Evolutionary conservation across 108 stramenopile genomes (phyloP), one percentile per base, ranked within the genome.

Genomic region (Nitzschia sp.): DNA sequence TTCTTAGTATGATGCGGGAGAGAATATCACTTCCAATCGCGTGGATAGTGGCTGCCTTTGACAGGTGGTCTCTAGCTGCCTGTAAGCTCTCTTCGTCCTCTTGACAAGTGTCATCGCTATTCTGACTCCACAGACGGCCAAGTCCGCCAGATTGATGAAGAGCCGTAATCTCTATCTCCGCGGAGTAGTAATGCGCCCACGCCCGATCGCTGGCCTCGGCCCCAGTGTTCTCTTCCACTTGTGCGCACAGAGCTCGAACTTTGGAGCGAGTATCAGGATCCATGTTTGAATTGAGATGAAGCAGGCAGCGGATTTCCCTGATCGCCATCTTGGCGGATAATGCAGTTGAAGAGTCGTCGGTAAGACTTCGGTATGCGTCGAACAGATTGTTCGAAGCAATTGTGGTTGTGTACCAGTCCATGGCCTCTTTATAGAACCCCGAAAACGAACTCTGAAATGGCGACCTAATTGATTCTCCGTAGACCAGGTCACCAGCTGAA

Each of bases 1-100:
- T 80, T 57, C 91, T 76, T 53, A 89, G 56, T n/a, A 89, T 50
- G 28, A 79, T 77, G 31, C 86, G 77, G 9, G 75, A 67, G 9
- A 88, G 58, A 38, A 77, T 53, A 25, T 80, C 72, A 45, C 83
- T 76, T 9, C 64, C 70, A 45, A 64, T 31, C 26, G 41, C 46
- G 31, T 16, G 22, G 13, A 76, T 36, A 25, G 52, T 13, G 11
- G 58, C 35, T 70, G 64, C 53, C 2, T 26, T 55, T 5, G 31
- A 45, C 1, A 72, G 23, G 28, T 67, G 61, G 33, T 63, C 19
- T 52, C 75, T 62, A 5, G 85, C 82, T 9, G 47, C 21, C 30
- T 22, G 16, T 11, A 73, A 52, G 17, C 35, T 25, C 25, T 36
- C 23, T 11, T 25, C 34, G 27, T 55, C 50, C 17, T 16, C 33